Evolutionary conservation across 1,139 yeast species (phyloP).

Genomic region (Candida buenavistaensis): DNA sequence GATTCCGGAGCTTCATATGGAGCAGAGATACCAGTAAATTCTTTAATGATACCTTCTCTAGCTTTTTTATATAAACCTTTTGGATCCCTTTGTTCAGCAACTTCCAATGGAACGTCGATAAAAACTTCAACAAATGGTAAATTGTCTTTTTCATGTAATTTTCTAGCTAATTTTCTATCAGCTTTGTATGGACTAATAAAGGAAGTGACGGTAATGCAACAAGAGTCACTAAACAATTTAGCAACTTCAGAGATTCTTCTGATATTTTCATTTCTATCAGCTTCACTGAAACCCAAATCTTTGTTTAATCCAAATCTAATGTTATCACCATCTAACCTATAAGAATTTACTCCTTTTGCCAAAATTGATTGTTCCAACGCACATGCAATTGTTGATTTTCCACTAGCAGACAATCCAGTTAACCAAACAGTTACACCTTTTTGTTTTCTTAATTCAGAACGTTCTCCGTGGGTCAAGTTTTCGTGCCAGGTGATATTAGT

Average conservation of each 20-base stretch:
- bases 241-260: conserved; percentile 92
- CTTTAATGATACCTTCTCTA: conserved; percentile 89
- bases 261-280: conserved; percentile 90
- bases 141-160: conserved; percentile 70
- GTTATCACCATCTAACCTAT: conserved; percentile 94
- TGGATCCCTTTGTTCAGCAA: conserved; percentile 96
- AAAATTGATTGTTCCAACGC: conserved; percentile 84
- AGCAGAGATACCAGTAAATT: conserved; percentile 93
- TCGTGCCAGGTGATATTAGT: conserved; percentile 96
- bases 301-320: conserved; percentile 91
- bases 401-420: conserved; percentile 93
- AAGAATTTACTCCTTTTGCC: conserved; percentile 66
- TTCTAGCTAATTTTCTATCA: conserved; percentile 84
- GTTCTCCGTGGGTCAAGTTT: conserved; percentile 81
- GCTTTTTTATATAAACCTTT: conserved; percentile 96
- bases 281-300: conserved; percentile 89
- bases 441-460: conserved; percentile 70
- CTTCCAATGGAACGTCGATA: conserved; percentile 89
- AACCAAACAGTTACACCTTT: conserved; percentile 91
- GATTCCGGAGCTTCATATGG: conserved; percentile 90
- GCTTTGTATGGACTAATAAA: conserved; percentile 87
- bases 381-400: conserved; percentile 93
- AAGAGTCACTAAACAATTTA: conserved; percentile 87
- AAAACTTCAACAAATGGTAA: conserved; percentile 87
- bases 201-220: conserved; percentile 81